These are phyloP conservation scores for Aspergillus sergii DNA, from an alignment of 2,329 filamentous ascomycete species.

Conservation along the genomic window DNA sequence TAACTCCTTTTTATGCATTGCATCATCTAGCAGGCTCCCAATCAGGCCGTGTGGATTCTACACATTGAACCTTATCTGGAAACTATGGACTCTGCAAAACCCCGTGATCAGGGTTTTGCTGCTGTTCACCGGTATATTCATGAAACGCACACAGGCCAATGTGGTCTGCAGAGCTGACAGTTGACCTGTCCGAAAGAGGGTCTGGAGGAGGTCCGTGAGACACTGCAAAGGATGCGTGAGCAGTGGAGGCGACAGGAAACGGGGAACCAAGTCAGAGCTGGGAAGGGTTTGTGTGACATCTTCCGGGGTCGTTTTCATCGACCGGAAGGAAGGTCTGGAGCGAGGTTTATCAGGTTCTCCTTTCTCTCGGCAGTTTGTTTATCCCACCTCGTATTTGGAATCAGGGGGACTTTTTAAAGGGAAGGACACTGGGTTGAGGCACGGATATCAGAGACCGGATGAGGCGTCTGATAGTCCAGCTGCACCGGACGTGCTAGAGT, in stretches of 20 bases:
- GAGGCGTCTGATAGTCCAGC: conserved; percentile 2
- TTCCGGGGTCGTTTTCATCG: background rate
- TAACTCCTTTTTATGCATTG: conserved; percentile 1
- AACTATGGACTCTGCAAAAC: background rate
- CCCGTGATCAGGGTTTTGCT: background rate
- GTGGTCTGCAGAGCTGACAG: conserved; percentile 1
- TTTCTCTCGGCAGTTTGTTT: background rate
- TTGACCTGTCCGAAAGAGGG: conserved; percentile 4
- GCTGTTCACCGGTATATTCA: background rate
- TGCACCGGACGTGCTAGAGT: background rate
- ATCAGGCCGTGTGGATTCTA: conserved; percentile 4
- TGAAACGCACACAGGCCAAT: background rate
- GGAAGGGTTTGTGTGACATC: background rate
- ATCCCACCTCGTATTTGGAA: background rate
- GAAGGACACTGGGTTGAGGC: background rate
- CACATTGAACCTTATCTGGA: conserved; percentile 4
- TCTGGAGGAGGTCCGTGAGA: background rate
- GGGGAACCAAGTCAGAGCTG: conserved; percentile 13
- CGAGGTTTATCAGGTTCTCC: background rate
- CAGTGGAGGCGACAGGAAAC: conserved; percentile 13
- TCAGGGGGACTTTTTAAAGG: background rate
- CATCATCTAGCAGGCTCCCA: background rate
- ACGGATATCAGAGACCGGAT: background rate
- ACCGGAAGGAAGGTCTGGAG: too few relatives aligned
- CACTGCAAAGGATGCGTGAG: background rate